Conservation (phyloP, 768 basidiomycete genomes). For the Auriscalpium orientale region DNA sequence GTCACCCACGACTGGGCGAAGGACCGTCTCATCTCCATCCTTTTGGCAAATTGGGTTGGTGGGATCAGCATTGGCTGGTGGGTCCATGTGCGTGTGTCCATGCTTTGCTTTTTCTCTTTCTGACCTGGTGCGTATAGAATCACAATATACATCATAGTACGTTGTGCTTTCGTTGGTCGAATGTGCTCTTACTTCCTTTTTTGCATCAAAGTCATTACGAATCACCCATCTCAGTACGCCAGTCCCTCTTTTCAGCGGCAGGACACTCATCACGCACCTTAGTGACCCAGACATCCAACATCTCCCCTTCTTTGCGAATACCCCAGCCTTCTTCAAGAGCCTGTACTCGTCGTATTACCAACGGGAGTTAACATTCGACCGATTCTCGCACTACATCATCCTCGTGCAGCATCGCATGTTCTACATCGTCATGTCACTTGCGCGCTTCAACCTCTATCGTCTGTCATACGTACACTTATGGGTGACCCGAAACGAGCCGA, state of each 20-base stretch:
- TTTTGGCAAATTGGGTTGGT: conserved; percentile 81
- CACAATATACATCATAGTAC: conserved; percentile 95
- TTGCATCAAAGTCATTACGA: conserved; percentile 72
- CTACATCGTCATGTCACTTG: conserved; percentile 84
- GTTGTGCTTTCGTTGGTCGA: conserved; percentile 25
- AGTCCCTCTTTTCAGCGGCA: background rate
- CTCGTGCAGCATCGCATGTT: conserved; percentile 86
- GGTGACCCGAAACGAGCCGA: conserved; percentile 55
- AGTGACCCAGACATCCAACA: conserved; percentile 84
- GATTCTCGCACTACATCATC: conserved; percentile 54
- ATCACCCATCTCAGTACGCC: conserved; percentile 88
- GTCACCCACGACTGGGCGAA: conserved; percentile 81
- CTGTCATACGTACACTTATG: conserved; percentile 76
- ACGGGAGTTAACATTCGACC: conserved; percentile 74
- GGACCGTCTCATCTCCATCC: conserved; percentile 74
- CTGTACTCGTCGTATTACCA: conserved; percentile 95
- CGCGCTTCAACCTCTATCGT: conserved; percentile 90
- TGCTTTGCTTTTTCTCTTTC: background rate
- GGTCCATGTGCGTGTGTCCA: conserved; percentile 70
- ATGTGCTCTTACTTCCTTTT: conserved; percentile 1
- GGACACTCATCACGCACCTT: conserved; percentile 9
- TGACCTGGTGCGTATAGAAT: conserved; percentile 40
- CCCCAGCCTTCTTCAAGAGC: conserved; percentile 76
- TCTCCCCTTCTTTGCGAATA: conserved; percentile 92
- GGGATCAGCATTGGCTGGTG: conserved; percentile 97